phyloP scores from a whole-genome alignment of 129 eudicot species.

The Helianthus tuberosus region DNA sequence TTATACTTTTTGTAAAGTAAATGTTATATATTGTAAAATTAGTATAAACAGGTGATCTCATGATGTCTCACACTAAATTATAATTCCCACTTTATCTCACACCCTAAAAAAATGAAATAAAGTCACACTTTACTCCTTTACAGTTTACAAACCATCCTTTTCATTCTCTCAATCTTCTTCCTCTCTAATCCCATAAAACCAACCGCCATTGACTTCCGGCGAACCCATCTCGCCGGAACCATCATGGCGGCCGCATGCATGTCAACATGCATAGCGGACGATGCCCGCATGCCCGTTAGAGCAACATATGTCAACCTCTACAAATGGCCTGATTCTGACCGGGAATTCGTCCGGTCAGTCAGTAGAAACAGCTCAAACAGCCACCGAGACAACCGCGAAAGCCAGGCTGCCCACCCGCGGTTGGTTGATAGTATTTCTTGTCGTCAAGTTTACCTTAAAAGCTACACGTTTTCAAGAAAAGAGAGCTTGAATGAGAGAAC shows the following conservation, averaged over 20 bases:
- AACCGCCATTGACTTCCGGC: not conserved
- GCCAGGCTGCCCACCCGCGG: slow-evolving; percentile 39
- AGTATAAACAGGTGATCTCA: too few relatives aligned
- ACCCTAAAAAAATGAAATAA: too few relatives aligned
- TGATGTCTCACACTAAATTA: too few relatives aligned
- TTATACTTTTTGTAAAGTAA: too few relatives aligned
- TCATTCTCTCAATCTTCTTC: too few relatives aligned
- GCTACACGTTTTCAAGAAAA: slow-evolving; percentile 85
- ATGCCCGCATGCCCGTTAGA: slow-evolving; percentile 57
- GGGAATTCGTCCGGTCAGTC: slow-evolving; percentile 66
- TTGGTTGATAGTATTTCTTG: slow-evolving; percentile 85
- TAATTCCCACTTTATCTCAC: too few relatives aligned
- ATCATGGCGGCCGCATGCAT: slow-evolving; percentile 71
- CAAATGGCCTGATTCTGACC: slow-evolving; percentile 94
- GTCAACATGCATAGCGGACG: slow-evolving; percentile 59
- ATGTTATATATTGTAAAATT: too few relatives aligned
- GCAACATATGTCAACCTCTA: slow-evolving; percentile 77
- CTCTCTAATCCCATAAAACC: too few relatives aligned
- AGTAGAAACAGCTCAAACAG: slow-evolving; percentile 37
- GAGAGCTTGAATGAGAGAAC: slow-evolving; percentile 58
- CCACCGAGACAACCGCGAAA: not conserved
- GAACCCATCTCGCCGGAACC: slow-evolving; percentile 7
- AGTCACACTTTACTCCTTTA: too few relatives aligned
- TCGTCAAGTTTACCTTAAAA: slow-evolving; percentile 70
- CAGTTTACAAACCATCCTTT: too few relatives aligned